phyloP scores from a whole-genome alignment of 148 eudicot species.

The Beta vulgaris region DNA sequence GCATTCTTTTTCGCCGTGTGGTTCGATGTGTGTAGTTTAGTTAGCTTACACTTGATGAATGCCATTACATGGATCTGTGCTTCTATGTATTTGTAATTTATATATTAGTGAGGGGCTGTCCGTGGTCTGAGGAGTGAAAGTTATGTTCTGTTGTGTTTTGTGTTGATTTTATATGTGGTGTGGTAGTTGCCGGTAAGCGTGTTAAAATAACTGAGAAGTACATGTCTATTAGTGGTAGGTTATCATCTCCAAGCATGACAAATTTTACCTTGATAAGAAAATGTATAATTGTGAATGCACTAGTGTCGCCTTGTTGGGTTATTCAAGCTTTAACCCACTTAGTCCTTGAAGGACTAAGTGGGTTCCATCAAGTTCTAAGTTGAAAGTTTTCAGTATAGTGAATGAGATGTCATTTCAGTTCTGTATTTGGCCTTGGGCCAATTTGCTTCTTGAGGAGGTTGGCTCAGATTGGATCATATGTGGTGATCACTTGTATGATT shows the following conservation, averaged over 20 bases:
- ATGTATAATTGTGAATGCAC: not conserved
- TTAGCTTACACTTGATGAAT: not conserved
- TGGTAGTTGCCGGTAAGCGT: not conserved
- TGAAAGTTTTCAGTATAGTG: not conserved
- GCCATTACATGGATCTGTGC: not conserved
- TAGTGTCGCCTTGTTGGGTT: not conserved
- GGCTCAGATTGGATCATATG: not conserved
- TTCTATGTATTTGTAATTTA: not conserved
- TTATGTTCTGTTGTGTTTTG: not conserved
- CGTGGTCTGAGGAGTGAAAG: not conserved
- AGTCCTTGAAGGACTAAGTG: not conserved
- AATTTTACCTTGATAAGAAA: not conserved
- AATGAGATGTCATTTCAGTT: not conserved
- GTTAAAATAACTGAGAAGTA: not conserved
- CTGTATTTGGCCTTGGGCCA: not conserved
- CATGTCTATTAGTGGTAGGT: not conserved
- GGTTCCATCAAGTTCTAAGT: not conserved
- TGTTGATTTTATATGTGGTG: not conserved
- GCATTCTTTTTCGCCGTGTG: not conserved
- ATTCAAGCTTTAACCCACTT: not conserved
- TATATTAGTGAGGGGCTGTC: not conserved
- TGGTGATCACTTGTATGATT: not conserved
- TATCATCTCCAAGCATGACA: not conserved
- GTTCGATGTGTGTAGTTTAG: not conserved
- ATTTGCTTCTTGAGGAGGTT: not conserved